A percentile compares a stretch with the other conserved stretches of the same genome.
phyloP scores from a whole-genome alignment of 1,284 basidiomycete species.

The Naganishia sp. region DNA sequence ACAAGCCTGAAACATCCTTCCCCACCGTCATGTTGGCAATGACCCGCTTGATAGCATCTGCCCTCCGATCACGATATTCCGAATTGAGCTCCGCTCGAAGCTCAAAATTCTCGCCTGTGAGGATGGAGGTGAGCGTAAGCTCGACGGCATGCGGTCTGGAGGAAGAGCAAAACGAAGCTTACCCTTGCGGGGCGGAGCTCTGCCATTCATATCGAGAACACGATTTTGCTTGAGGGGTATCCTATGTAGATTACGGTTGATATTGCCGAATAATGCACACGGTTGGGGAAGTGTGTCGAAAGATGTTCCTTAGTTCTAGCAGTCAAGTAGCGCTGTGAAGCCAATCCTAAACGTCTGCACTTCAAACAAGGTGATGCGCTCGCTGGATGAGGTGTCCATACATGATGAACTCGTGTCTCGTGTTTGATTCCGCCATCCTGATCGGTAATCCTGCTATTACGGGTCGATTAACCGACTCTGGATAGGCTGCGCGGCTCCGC shows the following conservation, averaged over 20 bases:
- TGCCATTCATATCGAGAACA: constrained; percentile 19
- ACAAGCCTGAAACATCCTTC: constrained; percentile 94
- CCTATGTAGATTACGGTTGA: not conserved
- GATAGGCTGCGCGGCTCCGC: not conserved
- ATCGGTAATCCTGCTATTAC: constrained; percentile 3
- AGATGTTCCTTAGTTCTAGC: too few relatives aligned
- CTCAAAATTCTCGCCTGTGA: constrained; percentile 82
- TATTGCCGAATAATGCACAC: not conserved
- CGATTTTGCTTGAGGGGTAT: not conserved
- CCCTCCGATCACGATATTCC: constrained; percentile 90
- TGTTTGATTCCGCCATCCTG: constrained; percentile 13
- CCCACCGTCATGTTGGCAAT: constrained; percentile 96
- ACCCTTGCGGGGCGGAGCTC: constrained; percentile 31
- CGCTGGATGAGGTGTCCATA: not conserved
- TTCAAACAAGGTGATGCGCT: too few relatives aligned
- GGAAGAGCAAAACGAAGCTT: constrained; percentile 3
- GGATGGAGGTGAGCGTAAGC: not conserved
- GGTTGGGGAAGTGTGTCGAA: not conserved
- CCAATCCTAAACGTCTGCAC: too few relatives aligned
- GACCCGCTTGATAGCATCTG: constrained; percentile 97
- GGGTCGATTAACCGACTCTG: not conserved
- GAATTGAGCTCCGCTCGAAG: constrained; percentile 93
- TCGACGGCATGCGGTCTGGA: not conserved
- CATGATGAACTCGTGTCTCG: constrained; percentile 14
- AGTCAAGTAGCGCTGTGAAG: too few relatives aligned